These are phyloP conservation scores for Hypoxylon cercidicola DNA, from an alignment of 495 filamentous ascomycete genomes.

Conservation along the genomic window DNA sequence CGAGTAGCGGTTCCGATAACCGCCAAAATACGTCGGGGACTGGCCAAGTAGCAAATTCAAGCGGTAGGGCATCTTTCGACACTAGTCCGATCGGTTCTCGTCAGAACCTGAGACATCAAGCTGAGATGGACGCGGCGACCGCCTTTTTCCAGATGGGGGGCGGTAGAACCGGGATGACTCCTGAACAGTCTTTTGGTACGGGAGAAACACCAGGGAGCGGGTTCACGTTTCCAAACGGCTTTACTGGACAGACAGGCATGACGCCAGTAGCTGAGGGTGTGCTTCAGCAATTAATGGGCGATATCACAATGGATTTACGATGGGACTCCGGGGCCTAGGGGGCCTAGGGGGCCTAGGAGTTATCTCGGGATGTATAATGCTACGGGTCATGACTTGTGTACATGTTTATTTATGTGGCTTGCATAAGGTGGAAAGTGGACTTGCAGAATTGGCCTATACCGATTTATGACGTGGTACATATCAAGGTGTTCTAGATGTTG, in stretches of 20 bases:
- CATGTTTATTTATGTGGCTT: too few species aligned
- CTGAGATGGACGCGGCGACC: slow-evolving; percentile 44
- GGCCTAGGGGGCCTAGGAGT: slow-evolving; percentile 22
- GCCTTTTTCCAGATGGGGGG: slow-evolving; percentile 50
- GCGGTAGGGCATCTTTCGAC: slow-evolving; percentile 56
- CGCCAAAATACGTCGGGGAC: slow-evolving; percentile 42
- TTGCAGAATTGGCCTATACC: too few species aligned
- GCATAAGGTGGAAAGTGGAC: too few species aligned
- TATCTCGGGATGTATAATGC: slow-evolving; percentile 47
- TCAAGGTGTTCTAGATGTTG: too few species aligned
- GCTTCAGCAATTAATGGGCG: slow-evolving; percentile 57
- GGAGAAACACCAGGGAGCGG: slow-evolving; percentile 48
- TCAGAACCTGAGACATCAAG: slow-evolving; percentile 48
- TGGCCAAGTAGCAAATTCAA: slow-evolving; percentile 42
- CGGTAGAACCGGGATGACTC: slow-evolving; percentile 48
- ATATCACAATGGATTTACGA: slow-evolving; percentile 55
- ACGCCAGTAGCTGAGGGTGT: slow-evolving; percentile 61
- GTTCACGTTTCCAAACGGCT: slow-evolving; percentile 53
- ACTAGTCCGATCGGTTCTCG: slow-evolving; percentile 56
- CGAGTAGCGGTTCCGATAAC: slow-evolving; percentile 59
- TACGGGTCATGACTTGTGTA: slow-evolving; percentile 19
- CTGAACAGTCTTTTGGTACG: slow-evolving; percentile 42
- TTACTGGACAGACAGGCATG: slow-evolving; percentile 55
- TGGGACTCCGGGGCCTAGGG: slow-evolving; percentile 46
- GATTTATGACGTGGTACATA: too few species aligned